phyloP scores from a whole-genome alignment of 768 basidiomycete genomes.

The Suillus lakei region DNA sequence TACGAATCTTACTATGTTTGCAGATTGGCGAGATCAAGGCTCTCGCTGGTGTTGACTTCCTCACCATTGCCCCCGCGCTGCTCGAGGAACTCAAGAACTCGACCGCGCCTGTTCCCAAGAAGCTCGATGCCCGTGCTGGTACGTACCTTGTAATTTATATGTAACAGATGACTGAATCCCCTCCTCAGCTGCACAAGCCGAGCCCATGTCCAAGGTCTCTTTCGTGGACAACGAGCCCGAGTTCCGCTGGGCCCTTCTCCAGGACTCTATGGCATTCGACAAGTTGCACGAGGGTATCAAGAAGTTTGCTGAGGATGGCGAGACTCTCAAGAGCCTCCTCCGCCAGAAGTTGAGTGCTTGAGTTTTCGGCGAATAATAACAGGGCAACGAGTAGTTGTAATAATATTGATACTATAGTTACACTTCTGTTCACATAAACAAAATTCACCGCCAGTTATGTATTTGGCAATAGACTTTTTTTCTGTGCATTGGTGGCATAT shows the following conservation, averaged over 20 bases:
- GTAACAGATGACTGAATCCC: background rate
- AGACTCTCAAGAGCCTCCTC: slow-evolving; percentile 83
- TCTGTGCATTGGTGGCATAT: background rate
- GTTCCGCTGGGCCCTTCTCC: slow-evolving; percentile 93
- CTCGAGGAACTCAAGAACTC: slow-evolving; percentile 93
- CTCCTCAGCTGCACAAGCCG: slow-evolving; percentile 52
- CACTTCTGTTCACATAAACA: background rate
- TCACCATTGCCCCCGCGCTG: slow-evolving; percentile 91
- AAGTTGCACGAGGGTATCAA: slow-evolving; percentile 98
- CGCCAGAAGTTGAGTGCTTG: slow-evolving; percentile 58
- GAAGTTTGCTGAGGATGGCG: slow-evolving; percentile 97
- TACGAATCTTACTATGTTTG: slow-evolving; percentile 12
- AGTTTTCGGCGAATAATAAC: background rate
- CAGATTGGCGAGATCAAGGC: slow-evolving; percentile 92
- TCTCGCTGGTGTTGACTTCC: slow-evolving; percentile 95
- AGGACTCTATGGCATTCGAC: slow-evolving; percentile 98
- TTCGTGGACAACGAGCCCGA: slow-evolving; percentile 93
- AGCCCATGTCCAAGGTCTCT: slow-evolving; percentile 76
- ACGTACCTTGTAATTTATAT: background rate
- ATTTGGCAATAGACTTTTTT: slow-evolving; percentile 4
- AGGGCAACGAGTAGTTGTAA: background rate
- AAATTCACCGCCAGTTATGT: background rate
- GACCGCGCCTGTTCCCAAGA: slow-evolving; percentile 78
- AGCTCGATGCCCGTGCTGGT: slow-evolving; percentile 69
- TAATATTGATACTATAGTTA: background rate